Evolutionary conservation across 805 yeast genomes (phyloP).

Genomic region (Pichia insulana): DNA sequence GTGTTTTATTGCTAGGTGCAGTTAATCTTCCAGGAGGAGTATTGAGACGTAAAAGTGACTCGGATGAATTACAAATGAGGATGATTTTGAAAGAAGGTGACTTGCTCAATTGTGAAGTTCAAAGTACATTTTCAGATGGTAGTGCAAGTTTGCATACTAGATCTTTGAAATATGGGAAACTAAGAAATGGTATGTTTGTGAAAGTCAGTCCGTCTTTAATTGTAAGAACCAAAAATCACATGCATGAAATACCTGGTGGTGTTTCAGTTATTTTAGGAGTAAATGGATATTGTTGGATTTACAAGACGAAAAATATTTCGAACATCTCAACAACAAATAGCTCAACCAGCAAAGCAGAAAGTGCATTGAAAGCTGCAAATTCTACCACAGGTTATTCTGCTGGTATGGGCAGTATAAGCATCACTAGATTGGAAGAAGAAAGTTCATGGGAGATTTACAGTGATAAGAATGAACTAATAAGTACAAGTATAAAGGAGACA

Average conservation of each 20-base stretch:
- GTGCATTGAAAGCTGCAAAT: constrained; percentile 26
- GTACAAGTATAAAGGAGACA: constrained; percentile 52
- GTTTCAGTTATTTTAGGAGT: constrained; percentile 87
- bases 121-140: constrained; percentile 81
- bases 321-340: background rate
- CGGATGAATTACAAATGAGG: constrained; percentile 95
- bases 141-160: constrained; percentile 91
- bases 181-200: constrained; percentile 81
- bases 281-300: constrained; percentile 90
- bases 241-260: constrained; percentile 88
- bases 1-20: constrained; percentile 86
- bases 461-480: constrained; percentile 74
- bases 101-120: constrained; percentile 91
- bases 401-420: constrained; percentile 55
- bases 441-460: constrained; percentile 93
- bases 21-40: constrained; percentile 97
- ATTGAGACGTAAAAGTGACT: constrained; percentile 84
- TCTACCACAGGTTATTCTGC: constrained; percentile 33
- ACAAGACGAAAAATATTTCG: constrained; percentile 43
- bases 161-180: constrained; percentile 89
- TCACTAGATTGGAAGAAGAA: constrained; percentile 78
- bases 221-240: constrained; percentile 78
- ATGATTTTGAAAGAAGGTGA: constrained; percentile 92
- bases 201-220: constrained; percentile 77
- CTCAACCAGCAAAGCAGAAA: constrained; percentile 25